Evolutionary conservation across 441 rosid species (phyloP), one percentile per base, ranked within the genome.

Genomic region (Populus hybrid): DNA sequence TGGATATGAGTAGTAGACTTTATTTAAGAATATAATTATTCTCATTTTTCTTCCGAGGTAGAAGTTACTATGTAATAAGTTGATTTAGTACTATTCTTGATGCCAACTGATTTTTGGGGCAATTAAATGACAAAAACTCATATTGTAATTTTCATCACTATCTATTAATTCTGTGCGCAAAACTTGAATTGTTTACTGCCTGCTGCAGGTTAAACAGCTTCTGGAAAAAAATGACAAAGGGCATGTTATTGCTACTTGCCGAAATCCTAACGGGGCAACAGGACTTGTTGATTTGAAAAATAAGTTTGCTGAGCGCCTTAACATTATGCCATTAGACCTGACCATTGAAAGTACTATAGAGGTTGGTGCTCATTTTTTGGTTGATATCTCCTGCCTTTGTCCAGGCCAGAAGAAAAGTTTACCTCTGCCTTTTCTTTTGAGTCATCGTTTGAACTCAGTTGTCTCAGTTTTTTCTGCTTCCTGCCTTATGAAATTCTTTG

Each of bases 181-280:
- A 68, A 54, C 72, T 73, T 83, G 67, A 70, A 16, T 2, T 20
- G 10, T 76, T 74, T 54, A 32, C 63, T 82, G 70, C 68, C 69
- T 54, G 36, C 7, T 73, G 11, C 83, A 95, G 99, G 98, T 87
- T 73, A 87, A 83, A 78, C 97, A 89, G 73, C 90, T 95, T 77
- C 83, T 95, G 74, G 93, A 86, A 85, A 89, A 84, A 74, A 85
- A 77, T 77, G 87, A 85, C 70, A 88, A 87, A 82, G 95, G 97
- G 32, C 86, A 81, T 76, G 97, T 91, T 73, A 77, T 95, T 76
- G 99, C 99, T 64, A 93, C 98, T 70, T 92, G 99, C 54, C 89
- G 98, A 54, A 87, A 89, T 78, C 97, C 97, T 59, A 75, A 82
- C 36, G 86, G 77, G 76, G 89, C 98, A 76, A 81, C 83, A 6